Evolutionary conservation across 2,329 filamentous ascomycete genomes (phyloP), one percentile per base, ranked within the genome.

Genomic region (Cyphellophora europaea): DNA sequence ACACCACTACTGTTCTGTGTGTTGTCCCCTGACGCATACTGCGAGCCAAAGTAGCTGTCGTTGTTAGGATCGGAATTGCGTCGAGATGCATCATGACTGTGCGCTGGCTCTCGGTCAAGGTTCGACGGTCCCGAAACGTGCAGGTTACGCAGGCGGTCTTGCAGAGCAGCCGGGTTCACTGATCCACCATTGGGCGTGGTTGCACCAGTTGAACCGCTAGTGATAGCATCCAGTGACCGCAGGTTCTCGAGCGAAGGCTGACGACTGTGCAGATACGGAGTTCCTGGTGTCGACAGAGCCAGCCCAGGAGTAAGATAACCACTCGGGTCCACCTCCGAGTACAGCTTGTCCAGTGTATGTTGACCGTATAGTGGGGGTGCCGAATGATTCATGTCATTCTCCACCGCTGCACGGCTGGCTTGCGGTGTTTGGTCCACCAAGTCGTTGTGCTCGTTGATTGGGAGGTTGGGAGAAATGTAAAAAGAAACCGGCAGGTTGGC

Each of bases 361-460:
- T 89, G 77, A 40, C 86, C 87, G 50, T 98, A 98, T 25, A 87
- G 77, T 1, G 91, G 91, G n/a, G 91, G 91, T 8, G 89, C 88
- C 39, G 82, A 74, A 17, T 73, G 56, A 16, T 74, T 71, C 13
- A 74, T 68, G 37, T 74, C 65, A 27, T 76, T 70, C 27, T 68
- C 65, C 29, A 71, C 65, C 6, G 63, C 63, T 19, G 61, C 57
- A 40, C 65, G 55, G 48, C 67, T 59, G 40, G 65, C 54, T 53
- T 66, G 49, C 11, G 72, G 68, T n/a, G 65, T 65, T 51, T 77
- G 72, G 35, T 72, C 69, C 35, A 84, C 66, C 2, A 96, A 71
- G 49, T 83, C 80, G 49, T 93, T 91, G 41, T 89, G 75, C 34
- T 93, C 86, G 50, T 91, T 85, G 23, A 95, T 74, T 0, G 86